These are phyloP conservation scores for Cutaneotrichosporon sp. DNA, from an alignment of 1,284 basidiomycete species.

Conservation along the genomic window DNA sequence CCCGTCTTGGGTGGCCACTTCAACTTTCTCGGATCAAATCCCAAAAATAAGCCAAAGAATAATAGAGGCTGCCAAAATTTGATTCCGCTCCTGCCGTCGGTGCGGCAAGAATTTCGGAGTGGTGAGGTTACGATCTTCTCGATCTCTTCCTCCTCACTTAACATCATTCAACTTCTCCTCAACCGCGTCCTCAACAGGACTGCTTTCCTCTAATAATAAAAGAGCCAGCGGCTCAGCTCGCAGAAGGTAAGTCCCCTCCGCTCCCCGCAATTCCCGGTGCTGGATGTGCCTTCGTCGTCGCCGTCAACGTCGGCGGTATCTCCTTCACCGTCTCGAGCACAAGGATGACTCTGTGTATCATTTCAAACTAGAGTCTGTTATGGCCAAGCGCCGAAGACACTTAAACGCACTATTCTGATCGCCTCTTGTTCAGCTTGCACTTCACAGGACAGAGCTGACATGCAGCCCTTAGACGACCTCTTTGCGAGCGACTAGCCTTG, in stretches of 20 bases:
- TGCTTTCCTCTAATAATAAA: background rate
- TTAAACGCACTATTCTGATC: conserved; percentile 48
- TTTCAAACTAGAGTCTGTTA: conserved; percentile 51
- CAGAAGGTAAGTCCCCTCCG: conserved; percentile 7
- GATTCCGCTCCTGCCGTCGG: conserved; percentile 7
- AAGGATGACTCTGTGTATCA: conserved; percentile 47
- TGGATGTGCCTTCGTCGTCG: conserved; percentile 1
- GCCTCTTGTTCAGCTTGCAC: background rate
- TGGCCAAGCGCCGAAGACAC: conserved; percentile 48
- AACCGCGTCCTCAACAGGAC: background rate
- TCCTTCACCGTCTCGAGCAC: conserved; percentile 10
- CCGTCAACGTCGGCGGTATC: background rate
- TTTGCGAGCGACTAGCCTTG: conserved; percentile 9
- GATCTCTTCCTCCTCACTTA: background rate
- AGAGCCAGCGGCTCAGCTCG: conserved; percentile 10
- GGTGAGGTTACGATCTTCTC: too few relatives aligned
- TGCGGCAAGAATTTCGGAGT: conserved; percentile 12
- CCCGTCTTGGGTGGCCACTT: background rate
- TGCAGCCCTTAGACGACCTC: background rate
- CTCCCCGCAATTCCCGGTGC: conserved; percentile 1
- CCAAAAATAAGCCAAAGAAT: conserved; percentile 7
- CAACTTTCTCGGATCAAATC: conserved; percentile 34
- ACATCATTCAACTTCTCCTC: background rate
- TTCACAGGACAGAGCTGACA: conserved; percentile 3
- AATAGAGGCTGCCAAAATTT: conserved; percentile 11